phyloP scores from a whole-genome alignment of 1,284 basidiomycete species.

The Ganoderma multipileum region DNA sequence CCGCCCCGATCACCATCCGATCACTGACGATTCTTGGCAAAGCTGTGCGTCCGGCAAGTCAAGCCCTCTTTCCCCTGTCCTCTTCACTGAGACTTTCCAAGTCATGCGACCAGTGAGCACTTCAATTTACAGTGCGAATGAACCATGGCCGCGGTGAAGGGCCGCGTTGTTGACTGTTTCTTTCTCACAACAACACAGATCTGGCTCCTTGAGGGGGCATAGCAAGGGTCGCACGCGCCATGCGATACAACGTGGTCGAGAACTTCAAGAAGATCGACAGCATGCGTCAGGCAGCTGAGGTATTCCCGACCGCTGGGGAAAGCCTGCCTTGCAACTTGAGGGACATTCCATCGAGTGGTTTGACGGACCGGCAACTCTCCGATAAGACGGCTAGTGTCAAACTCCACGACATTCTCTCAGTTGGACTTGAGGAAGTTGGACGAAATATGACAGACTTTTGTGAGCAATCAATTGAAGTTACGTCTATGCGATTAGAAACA shows the following conservation, averaged over 20 bases:
- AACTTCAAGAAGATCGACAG: not conserved
- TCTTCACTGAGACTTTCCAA: not conserved
- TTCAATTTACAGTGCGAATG: not conserved
- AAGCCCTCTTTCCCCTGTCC: not conserved
- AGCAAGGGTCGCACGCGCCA: not conserved
- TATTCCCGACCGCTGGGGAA: too few relatives aligned
- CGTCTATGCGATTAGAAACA: too few relatives aligned
- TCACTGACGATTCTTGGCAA: not conserved
- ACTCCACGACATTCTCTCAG: too few relatives aligned
- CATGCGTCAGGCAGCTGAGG: not conserved
- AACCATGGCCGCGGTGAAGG: not conserved
- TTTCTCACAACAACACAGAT: not conserved
- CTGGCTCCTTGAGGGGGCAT: not conserved
- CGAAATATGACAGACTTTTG: too few relatives aligned
- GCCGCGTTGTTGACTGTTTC: not conserved
- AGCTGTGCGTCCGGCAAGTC: not conserved
- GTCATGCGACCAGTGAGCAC: not conserved
- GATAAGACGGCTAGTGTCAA: not conserved
- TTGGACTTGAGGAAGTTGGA: too few relatives aligned
- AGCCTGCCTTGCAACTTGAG: too few relatives aligned
- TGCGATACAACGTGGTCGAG: too few relatives aligned
- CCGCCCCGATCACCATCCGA: not conserved
- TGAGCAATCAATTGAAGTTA: too few relatives aligned
- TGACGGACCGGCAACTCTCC: not conserved
- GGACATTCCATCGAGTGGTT: not conserved